Evolutionary conservation across 305 asterid species (phyloP), one percentile per base, ranked within the genome.

Genomic region (Andrographis paniculata): DNA sequence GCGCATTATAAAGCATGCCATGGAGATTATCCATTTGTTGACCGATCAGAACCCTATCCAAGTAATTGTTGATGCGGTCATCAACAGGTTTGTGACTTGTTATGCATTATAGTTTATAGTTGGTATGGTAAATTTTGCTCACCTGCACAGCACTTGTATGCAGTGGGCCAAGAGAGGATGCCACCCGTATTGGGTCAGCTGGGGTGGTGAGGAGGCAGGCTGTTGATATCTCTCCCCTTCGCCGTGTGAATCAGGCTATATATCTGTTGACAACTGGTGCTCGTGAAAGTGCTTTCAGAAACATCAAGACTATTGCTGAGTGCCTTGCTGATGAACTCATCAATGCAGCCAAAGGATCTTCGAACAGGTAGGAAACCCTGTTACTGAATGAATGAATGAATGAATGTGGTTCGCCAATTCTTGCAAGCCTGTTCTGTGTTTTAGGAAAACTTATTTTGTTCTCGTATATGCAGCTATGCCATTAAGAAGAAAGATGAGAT

Each of bases 131-230:
- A 5, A 33, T 33, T 41, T 5, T n/a, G 21, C 39, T 51, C 31
- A 45, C 17, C 4, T 50, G 18, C 24, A 5, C 50, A 24, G 14
- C 35, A 9, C 16, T 44, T 17, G 31, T 24, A 36, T 59, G 52
- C 20, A 85, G 87, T 70, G 95, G 95, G 7, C 95, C 95, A 15
- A 76, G 95, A 50, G 95, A 84, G 55, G 93, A 84, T 66, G 95
- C 95, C 5, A 84, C 93, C 31, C 67, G 94, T 49, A 82, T 85
- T 67, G 95, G 94, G 24, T 85, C 94, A 22, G 95, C 88, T 63
- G 92, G 94, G 45, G 94, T 85, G 5, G 95, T 85, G 22, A 73
- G 94, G 60, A 77, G 94, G 44, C 94, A 79, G 61, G 94, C 94
- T 3, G 87, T 85, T 51, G 95, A 85, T 79, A 82, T 82, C 45